Evolutionary conservation across 768 basidiomycete species (phyloP), one percentile per base, ranked within the genome.

Genomic region (Hypholoma fasciculare): DNA sequence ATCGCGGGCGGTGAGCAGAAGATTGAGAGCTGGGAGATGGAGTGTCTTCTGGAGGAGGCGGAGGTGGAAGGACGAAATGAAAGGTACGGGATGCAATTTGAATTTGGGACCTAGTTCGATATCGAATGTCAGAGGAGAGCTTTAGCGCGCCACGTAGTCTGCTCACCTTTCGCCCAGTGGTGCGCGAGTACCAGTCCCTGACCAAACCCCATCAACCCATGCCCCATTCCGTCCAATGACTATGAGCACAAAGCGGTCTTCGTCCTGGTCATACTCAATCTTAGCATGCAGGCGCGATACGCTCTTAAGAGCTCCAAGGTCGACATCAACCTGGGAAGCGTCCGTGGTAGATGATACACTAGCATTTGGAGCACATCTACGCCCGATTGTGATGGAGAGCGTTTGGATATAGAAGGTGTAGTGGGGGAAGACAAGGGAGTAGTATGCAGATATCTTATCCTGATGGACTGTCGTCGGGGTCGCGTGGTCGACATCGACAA

Each of bases 381-480:
- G 86, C 42, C 97, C 97, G 72, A 99, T 96, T 57, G 94, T 94
- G 65, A 97, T 90, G 40, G 85, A 87, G 62, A 97, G 88, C 19
- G 94, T 98, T 76, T 97, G 92, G 56, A 99, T 90, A 79, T 96
- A 99, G 76, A 97, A 98, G 55, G 93, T 93, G 76, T 95, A 96
- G 71, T 88, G 85, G 34, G 92, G 92, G 70, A 97, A 97, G 72
- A 94, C 91, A 57, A 96, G 89, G 70, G 89, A 90, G 76, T 94
- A 96, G 70, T 95, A 96, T 60, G 94, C 94, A 71, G 88, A 88
- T 69, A 94, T 93, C 83, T 87, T 92, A 76, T 89, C 86, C 62
- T 87, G 82, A 8, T 20, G 56, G 26, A 72, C 67, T 37, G 79
- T 73, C 48, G 75, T 70, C 13, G 72, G 68, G 9, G 69, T 69